Evolutionary conservation across 306 rosid species (phyloP), one percentile per base, ranked within the genome.

Genomic region (Castanea crenata): DNA sequence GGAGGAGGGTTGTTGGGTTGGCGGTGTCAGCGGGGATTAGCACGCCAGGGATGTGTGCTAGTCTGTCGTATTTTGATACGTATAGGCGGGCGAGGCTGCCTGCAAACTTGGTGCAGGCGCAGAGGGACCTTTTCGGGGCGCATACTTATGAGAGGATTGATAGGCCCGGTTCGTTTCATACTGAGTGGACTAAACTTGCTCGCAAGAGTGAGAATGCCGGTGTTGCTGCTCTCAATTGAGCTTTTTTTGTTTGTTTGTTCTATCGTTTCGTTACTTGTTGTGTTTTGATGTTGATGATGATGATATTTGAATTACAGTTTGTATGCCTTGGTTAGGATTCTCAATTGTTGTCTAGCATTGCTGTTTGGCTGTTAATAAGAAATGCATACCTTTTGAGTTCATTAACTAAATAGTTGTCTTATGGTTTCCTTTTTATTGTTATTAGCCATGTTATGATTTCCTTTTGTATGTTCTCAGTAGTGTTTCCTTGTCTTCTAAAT

Each of bases 31-130:
- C 95, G 0, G 99, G 99, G 75, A 92, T 94, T 62, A 92, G 99
- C 81, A 94, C 99, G 0, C 99, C 97, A 0, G 97, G 98, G 9
- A 94, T 94, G 99, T 94, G 99, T 69, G 99, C 99, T 2, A 94
- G 99, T 80, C 93, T 94, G 63, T 86, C 97, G 5, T 94, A 94
- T 77, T 92, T 94, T 23, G 99, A 94, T 56, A 94, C 99, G 0
- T 94, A 94, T 29, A 79, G 97, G 81, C 86, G 95, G 18, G 93
- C 97, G 0, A 86, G 95, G 85, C 93, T 94, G 57, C 99, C 99
- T 0, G 99, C 99, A 8, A 94, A 94, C 79, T 94, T 94, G 73
- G 99, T 94, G 71, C 99, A 94, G 83, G 97, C 99, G 21, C 99
- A 94, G 87, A 88, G 93, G 85, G 99, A 94, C 80, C 81, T 94